phyloP scores from a whole-genome alignment of 177 flowering plant genomes.

The Vitis hybrid region DNA sequence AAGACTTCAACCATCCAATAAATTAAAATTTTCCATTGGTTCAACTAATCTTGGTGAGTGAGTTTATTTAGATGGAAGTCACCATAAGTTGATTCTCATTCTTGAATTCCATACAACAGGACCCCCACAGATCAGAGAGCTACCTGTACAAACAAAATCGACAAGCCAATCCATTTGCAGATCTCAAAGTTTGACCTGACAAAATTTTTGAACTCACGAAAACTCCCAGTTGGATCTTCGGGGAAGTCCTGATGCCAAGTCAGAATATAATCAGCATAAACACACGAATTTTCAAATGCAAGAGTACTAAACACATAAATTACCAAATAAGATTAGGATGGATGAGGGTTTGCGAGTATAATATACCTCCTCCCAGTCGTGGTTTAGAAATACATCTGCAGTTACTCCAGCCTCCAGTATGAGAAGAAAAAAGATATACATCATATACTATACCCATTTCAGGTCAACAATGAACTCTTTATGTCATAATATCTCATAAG shows the following conservation, averaged over 20 bases:
- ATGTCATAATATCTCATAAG: not conserved
- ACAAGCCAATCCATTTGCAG: conserved; percentile 82
- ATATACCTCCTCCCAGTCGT: conserved; percentile 76
- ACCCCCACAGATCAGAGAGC: conserved; percentile 8
- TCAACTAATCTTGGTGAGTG: not conserved
- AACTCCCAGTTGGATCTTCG: conserved; percentile 63
- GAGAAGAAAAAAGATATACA: conserved; percentile 57
- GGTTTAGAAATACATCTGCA: conserved; percentile 72
- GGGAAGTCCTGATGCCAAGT: conserved; percentile 72
- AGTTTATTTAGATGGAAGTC: not conserved
- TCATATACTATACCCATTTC: conserved; percentile 61
- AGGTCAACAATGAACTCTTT: conserved; percentile 32
- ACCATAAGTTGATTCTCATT: not conserved
- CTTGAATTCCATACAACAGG: not conserved
- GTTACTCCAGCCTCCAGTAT: conserved; percentile 76
- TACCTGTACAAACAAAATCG: conserved; percentile 72
- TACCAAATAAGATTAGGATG: not conserved
- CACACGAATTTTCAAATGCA: conserved; percentile 3
- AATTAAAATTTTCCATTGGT: too few species aligned
- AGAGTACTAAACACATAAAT: not conserved
- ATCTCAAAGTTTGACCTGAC: conserved; percentile 66
- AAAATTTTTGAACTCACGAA: conserved; percentile 60
- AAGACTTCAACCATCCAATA: too few species aligned
- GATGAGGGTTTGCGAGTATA: not conserved
- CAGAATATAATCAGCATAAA: conserved; percentile 9